A percentile compares a stretch with the other conserved stretches of the same genome.
phyloP scores from a whole-genome alignment of 2,329 filamentous ascomycete genomes.

The Drechslera avenae region DNA sequence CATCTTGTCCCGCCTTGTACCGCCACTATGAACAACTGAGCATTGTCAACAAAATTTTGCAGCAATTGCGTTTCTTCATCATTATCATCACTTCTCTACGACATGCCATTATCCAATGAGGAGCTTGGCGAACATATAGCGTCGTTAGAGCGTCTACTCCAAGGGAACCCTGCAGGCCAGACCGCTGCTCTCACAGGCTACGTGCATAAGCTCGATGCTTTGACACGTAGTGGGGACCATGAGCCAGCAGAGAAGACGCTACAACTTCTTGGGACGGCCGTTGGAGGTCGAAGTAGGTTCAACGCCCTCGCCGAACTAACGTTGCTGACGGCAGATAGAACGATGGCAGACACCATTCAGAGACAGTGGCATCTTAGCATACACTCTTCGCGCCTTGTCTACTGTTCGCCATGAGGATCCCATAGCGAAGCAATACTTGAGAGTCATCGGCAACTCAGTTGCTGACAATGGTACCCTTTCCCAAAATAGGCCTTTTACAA shows the following conservation, averaged over 20 bases:
- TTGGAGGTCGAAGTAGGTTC: constrained; percentile 38
- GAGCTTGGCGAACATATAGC: constrained; percentile 24
- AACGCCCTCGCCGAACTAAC: background rate
- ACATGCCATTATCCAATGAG: constrained; percentile 26
- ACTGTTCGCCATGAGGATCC: constrained; percentile 19
- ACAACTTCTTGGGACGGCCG: constrained; percentile 40
- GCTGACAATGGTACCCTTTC: constrained; percentile 41
- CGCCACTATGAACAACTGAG: constrained; percentile 18
- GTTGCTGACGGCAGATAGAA: constrained; percentile 37
- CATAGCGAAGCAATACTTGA: constrained; percentile 42
- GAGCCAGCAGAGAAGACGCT: constrained; percentile 24
- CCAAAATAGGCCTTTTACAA: background rate
- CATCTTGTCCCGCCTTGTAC: constrained; percentile 4
- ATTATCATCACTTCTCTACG: constrained; percentile 7
- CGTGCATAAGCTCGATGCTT: constrained; percentile 19
- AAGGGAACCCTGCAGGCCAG: constrained; percentile 21
- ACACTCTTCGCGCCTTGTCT: constrained; percentile 34
- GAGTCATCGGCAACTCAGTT: constrained; percentile 48
- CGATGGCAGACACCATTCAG: constrained; percentile 38
- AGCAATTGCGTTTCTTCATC: constrained; percentile 10
- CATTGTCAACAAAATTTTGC: constrained; percentile 6
- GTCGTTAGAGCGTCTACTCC: constrained; percentile 23
- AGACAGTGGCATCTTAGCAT: constrained; percentile 35
- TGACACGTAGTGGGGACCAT: constrained; percentile 12
- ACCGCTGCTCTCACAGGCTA: constrained; percentile 22